Conservation (phyloP, 345 rosid species). For the Citrus medica region DNA sequence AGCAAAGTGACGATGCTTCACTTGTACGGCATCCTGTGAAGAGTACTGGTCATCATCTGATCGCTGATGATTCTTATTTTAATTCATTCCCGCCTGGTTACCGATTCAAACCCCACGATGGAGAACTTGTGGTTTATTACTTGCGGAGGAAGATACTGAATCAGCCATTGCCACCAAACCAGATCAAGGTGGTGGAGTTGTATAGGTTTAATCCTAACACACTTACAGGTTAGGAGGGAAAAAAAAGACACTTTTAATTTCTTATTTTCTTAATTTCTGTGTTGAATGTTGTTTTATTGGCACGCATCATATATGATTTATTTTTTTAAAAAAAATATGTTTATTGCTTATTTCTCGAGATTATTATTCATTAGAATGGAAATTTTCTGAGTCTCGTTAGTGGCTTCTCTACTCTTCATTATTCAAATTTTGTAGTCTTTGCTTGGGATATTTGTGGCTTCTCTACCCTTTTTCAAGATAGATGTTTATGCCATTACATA, state of each 20-base stretch:
- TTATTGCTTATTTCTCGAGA: not conserved
- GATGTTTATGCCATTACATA: too few species aligned
- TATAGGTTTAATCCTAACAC: constrained; percentile 15
- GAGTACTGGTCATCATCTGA: not conserved
- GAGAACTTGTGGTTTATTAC: constrained; percentile 20
- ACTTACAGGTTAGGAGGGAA: constrained; percentile 10
- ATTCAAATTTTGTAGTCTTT: not conserved
- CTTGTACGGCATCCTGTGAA: not conserved
- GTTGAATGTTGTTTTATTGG: not conserved
- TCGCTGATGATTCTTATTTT: not conserved
- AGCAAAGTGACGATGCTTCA: not conserved
- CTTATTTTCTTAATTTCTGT: not conserved
- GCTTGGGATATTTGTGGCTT: too few species aligned
- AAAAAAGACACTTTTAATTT: not conserved
- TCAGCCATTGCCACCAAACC: constrained; percentile 13
- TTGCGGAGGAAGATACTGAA: constrained; percentile 7
- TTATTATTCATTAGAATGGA: not conserved
- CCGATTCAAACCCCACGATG: constrained; percentile 18
- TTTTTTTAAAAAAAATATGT: not conserved
- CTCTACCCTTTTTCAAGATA: not conserved
- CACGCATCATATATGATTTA: not conserved
- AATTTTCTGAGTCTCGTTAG: not conserved
- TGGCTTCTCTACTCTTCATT: not conserved
- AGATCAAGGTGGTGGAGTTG: constrained; percentile 18
- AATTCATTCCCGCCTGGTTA: constrained; percentile 17